A percentile compares a stretch with the other conserved stretches of the same genome.
Conservation (phyloP, 768 basidiomycete genomes). For the Lactarius hatsudake region DNA sequence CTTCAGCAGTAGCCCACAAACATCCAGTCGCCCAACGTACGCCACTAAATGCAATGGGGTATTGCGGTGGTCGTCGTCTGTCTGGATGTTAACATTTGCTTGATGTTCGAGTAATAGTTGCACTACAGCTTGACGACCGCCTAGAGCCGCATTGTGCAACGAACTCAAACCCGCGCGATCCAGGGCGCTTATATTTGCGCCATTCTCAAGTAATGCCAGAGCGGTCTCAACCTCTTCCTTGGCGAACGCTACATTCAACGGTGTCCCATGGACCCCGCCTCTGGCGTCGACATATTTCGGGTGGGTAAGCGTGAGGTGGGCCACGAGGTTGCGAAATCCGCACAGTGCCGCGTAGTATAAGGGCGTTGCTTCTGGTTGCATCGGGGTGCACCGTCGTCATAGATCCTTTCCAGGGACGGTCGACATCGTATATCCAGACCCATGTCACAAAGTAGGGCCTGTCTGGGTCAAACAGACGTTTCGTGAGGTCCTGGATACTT, state of each 20-base stretch:
- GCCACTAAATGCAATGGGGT: neutral
- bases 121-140: neutral
- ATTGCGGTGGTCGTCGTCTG: fast-evolving
- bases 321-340: neutral
- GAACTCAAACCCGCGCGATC: neutral
- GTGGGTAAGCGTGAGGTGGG: neutral
- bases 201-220: neutral
- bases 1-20: neutral
- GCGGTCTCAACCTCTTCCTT: neutral
- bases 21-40: neutral
- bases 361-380: neutral
- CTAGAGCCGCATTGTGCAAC: neutral
- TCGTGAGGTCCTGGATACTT: neutral
- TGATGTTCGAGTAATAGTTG: neutral
- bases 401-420: neutral
- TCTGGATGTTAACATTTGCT: neutral
- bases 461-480: neutral
- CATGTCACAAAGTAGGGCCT: neutral
- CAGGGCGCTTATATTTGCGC: neutral
- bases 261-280: neutral
- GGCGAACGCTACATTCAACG: neutral
- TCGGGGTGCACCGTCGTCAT: neutral
- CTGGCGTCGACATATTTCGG: neutral
- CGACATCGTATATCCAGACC: neutral
- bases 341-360: conserved; percentile 10